These are phyloP conservation scores for Hamamelis virginiana DNA, from an alignment of 164 flowering plant genomes.

Conservation along the genomic window DNA sequence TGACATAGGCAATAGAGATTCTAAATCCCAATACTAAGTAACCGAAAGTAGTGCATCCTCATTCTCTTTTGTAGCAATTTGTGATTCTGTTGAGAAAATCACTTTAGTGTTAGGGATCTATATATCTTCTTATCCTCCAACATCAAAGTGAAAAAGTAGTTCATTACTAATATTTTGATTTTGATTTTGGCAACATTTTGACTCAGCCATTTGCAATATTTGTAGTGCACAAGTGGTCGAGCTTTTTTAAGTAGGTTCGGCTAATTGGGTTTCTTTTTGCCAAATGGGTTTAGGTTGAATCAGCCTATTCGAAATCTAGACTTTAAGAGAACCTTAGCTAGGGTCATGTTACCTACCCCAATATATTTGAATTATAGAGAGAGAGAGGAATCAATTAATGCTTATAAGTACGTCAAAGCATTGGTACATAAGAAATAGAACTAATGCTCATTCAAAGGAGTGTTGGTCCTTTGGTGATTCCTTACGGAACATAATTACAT, in stretches of 20 bases:
- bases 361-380: neutral
- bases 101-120: neutral
- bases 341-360: no score
- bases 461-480: neutral
- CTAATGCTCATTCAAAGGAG: constrained; percentile 4
- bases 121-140: no score
- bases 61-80: neutral
- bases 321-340: no score
- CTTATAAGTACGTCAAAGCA: neutral
- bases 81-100: neutral
- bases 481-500: no score
- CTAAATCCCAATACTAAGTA: neutral
- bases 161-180: neutral
- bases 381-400: neutral
- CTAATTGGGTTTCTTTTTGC: no score
- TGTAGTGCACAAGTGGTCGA: no score
- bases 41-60: neutral
- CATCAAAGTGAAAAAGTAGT: neutral
- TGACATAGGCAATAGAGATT: neutral
- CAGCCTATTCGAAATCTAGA: no score
- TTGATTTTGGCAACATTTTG: no score
- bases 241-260: no score
- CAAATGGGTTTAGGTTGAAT: no score
- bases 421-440: neutral
- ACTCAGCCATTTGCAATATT: no score